Evolutionary conservation across 1,139 yeast species (phyloP).

Genomic region (Pichia sp.): DNA sequence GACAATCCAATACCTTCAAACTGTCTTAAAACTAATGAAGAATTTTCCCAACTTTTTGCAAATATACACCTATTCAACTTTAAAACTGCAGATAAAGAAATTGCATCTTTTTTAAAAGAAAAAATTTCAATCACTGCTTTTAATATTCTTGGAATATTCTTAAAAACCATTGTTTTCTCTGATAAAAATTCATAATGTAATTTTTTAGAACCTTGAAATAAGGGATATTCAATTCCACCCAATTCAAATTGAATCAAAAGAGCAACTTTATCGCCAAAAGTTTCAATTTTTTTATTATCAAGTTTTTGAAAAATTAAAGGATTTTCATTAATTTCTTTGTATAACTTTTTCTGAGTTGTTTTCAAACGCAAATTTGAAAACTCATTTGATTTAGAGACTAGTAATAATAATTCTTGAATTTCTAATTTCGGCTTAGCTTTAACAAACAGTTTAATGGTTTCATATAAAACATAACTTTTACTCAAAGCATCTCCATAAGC

Average conservation of each 20-base stretch:
- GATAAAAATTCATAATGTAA: conserved; percentile 35
- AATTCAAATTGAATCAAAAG: conserved; percentile 41
- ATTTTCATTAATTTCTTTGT: conserved; percentile 35
- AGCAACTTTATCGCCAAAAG: conserved; percentile 32
- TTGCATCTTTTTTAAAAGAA: conserved; percentile 35
- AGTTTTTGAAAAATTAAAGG: conserved; percentile 33
- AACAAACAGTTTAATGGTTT: conserved; percentile 36
- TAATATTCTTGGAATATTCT: conserved; percentile 36
- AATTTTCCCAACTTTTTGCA: conserved; percentile 45
- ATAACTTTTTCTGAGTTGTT: conserved; percentile 39
- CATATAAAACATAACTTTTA: conserved; percentile 38
- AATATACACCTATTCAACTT: conserved; percentile 34
- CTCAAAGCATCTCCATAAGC: conserved; percentile 42
- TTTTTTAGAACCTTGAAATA: conserved; percentile 34
- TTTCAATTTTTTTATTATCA: conserved; percentile 23
- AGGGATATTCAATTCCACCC: conserved; percentile 42
- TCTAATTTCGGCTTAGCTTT: conserved; percentile 15
- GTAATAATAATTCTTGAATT: conserved; percentile 26
- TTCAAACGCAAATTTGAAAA: conserved; percentile 36
- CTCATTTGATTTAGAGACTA: conserved; percentile 35
- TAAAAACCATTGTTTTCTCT: conserved; percentile 37
- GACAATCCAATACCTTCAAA: conserved; percentile 39
- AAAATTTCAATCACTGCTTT: conserved; percentile 41
- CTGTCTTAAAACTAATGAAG: conserved; percentile 38
- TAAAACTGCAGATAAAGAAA: conserved; percentile 34